phyloP scores from a whole-genome alignment of 495 filamentous ascomycete species.

The Neurospora tetraspora region DNA sequence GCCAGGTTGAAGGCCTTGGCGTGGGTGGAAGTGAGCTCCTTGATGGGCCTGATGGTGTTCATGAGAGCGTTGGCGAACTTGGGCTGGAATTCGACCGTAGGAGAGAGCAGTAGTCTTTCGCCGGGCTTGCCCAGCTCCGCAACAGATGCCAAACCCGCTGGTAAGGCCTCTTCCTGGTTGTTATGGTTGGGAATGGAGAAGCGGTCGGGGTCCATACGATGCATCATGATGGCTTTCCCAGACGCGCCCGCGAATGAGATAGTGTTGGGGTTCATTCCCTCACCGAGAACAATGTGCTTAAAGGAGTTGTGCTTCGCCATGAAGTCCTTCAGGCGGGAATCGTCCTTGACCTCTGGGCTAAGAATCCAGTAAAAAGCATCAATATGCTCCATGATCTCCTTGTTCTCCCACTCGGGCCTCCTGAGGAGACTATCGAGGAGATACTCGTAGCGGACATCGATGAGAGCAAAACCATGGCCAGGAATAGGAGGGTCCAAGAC shows the following conservation, averaged over 20 bases:
- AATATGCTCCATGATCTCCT: slow-evolving; percentile 54
- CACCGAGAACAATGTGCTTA: slow-evolving; percentile 67
- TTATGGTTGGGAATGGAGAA: slow-evolving; percentile 59
- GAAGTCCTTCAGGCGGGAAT: slow-evolving; percentile 55
- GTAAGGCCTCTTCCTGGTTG: slow-evolving; percentile 17
- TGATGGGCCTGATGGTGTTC: slow-evolving; percentile 36
- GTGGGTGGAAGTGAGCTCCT: slow-evolving; percentile 20
- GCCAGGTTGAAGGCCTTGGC: slow-evolving; percentile 43
- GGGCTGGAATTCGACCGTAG: slow-evolving; percentile 45
- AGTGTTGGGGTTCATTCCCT: slow-evolving; percentile 61
- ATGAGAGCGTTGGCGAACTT: slow-evolving; percentile 41
- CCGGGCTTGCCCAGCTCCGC: slow-evolving; percentile 21
- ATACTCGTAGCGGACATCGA: slow-evolving; percentile 60
- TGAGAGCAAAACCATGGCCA: slow-evolving; percentile 56
- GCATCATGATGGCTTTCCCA: slow-evolving; percentile 50
- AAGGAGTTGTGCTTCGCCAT: slow-evolving; percentile 48
- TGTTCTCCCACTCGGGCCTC: slow-evolving; percentile 63
- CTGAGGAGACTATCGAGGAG: slow-evolving; percentile 59
- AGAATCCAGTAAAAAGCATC: slow-evolving; percentile 73
- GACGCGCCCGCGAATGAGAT: slow-evolving; percentile 57
- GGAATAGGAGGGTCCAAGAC: slow-evolving; percentile 29
- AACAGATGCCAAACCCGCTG: slow-evolving; percentile 2
- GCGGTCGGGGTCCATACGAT: slow-evolving; percentile 55
- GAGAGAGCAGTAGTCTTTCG: slow-evolving; percentile 53
- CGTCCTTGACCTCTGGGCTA: slow-evolving; percentile 51